Conservation (phyloP, 345 rosid species). For the Hirschfeldia incana region DNA sequence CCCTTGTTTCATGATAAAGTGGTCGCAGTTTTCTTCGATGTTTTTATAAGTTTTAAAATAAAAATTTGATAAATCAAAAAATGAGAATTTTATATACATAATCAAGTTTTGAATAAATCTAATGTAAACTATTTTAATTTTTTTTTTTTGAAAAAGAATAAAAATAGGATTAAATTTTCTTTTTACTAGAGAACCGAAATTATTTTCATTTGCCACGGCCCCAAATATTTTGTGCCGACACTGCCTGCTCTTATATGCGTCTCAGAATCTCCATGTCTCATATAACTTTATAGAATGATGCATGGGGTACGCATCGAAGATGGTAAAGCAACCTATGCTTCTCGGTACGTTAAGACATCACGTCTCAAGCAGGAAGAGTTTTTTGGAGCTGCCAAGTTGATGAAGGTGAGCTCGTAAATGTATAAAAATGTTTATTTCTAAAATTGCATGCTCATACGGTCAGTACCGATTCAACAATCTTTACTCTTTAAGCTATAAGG, state of each 20-base stretch:
- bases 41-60: too few species aligned
- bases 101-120: too few species aligned
- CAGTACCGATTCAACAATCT: neutral
- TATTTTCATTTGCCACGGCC: neutral
- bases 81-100: too few species aligned
- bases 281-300: conserved; percentile 60
- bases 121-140: too few species aligned
- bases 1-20: neutral
- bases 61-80: too few species aligned
- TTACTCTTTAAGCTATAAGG: too few species aligned
- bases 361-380: conserved; percentile 81
- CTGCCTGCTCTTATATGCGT: neutral
- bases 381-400: conserved; percentile 76
- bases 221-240: neutral
- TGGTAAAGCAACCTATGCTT: conserved; percentile 83
- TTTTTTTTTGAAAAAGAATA: too few species aligned
- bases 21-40: too few species aligned
- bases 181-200: neutral
- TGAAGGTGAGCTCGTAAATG: conserved; percentile 55
- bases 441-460: neutral
- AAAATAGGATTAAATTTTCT: too few species aligned
- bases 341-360: conserved; percentile 77
- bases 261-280: neutral
- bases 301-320: conserved; percentile 86
- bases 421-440: neutral